Conservation (phyloP, 495 filamentous ascomycete species). For the Trichocladium antarcticum region DNA sequence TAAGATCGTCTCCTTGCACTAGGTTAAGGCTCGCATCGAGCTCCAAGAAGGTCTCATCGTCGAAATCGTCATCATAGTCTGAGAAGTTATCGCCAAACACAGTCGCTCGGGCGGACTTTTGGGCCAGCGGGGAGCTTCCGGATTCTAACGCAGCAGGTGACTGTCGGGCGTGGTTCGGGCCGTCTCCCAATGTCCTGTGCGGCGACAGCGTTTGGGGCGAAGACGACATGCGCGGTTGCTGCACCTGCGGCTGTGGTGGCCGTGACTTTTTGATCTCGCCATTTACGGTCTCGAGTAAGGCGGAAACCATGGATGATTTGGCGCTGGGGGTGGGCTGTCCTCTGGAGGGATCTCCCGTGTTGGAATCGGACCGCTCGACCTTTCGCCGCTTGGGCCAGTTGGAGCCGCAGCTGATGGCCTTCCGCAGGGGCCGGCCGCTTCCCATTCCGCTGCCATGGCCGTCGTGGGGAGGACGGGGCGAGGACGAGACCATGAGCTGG, state of each 20-base stretch:
- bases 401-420: conserved; percentile 62
- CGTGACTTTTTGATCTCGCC: conserved; percentile 27
- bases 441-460: conserved; percentile 33
- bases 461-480: conserved; percentile 49
- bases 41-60: conserved; percentile 43
- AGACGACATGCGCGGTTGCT: conserved; percentile 12
- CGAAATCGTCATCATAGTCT: conserved; percentile 41
- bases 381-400: conserved; percentile 54
- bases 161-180: neutral
- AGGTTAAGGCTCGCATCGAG: conserved; percentile 36
- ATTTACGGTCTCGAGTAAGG: conserved; percentile 34
- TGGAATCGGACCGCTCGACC: conserved; percentile 24
- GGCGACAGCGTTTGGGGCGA: conserved; percentile 23
- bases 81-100: conserved; percentile 18
- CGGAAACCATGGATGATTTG: conserved; percentile 43
- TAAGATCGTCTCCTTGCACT: conserved; percentile 41
- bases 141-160: neutral
- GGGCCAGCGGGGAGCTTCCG: conserved; percentile 5
- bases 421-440: conserved; percentile 46
- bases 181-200: neutral
- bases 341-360: conserved; percentile 5
- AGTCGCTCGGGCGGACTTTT: conserved; percentile 10
- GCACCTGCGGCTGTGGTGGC: conserved; percentile 8
- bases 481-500: conserved; percentile 56
- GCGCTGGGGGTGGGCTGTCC: conserved; percentile 20